These are phyloP conservation scores for Monosporascus cannonballus DNA, from an alignment of 2,329 filamentous ascomycete species.

Conservation along the genomic window DNA sequence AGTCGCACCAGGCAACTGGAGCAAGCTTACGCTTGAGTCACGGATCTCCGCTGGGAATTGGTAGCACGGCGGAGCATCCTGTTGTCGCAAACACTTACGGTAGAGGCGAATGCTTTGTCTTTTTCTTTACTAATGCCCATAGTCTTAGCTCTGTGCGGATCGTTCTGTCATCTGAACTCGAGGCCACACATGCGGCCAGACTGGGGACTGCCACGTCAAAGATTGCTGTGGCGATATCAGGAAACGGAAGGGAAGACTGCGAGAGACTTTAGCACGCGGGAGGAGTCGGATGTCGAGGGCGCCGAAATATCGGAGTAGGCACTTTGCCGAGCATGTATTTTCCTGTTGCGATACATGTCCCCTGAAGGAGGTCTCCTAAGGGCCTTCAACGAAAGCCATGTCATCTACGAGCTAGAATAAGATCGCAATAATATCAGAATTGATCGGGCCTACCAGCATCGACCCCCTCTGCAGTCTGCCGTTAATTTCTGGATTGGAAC, in stretches of 20 bases:
- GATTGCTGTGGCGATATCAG: constrained; percentile 19
- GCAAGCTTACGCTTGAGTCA: constrained; percentile 2
- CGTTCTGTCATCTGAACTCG: constrained; percentile 21
- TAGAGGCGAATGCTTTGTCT: constrained; percentile 3
- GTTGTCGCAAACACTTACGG: constrained; percentile 20
- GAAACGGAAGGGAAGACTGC: neutral
- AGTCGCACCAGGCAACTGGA: neutral
- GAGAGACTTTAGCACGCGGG: neutral
- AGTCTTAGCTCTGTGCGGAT: constrained; percentile 19
- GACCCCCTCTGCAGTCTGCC: constrained; percentile 20
- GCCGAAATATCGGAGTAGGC: neutral
- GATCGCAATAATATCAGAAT: constrained; percentile 11
- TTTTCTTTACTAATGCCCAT: constrained; percentile 14
- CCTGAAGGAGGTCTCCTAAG: neutral
- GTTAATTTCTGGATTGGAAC: constrained; percentile 16
- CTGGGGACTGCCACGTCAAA: constrained; percentile 28
- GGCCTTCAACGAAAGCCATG: neutral
- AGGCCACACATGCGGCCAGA: constrained; percentile 20
- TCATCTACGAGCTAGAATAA: constrained; percentile 1
- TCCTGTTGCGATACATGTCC: neutral
- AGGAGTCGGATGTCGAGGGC: neutral
- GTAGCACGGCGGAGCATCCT: constrained; percentile 19
- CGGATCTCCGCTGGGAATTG: constrained; percentile 11
- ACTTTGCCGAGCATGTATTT: neutral
- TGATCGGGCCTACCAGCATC: constrained; percentile 13